Evolutionary conservation across 352 stramenopile species (phyloP), one percentile per base, ranked within the genome.

Genomic region (Phytopythium aichiense): DNA sequence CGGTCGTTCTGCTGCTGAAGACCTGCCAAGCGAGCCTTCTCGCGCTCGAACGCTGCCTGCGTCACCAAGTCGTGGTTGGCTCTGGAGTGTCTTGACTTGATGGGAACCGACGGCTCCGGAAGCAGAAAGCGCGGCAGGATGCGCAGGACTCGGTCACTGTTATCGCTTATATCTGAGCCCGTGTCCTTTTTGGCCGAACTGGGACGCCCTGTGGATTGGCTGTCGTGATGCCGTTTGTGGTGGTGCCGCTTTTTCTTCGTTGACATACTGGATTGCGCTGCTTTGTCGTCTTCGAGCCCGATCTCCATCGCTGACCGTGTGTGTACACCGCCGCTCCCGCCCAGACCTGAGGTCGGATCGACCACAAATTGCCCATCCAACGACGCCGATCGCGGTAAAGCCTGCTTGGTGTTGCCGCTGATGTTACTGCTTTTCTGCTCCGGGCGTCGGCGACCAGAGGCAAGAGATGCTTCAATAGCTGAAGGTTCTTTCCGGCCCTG

Each of bases 91-190:
- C 66, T 40, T 12, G 66, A 31, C 30, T 51, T 63, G 18, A 60
- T 55, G 5, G 73, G 67, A 8, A 68, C 45, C 30, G 42, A 56
- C 52, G 60, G 45, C 52, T 83, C 71, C 23, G 61, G 66, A 18
- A 78, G 65, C 51, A 89, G 57, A 57, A 89, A 89, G 1, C 76
- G 77, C 0, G 79, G 79, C 38, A 89, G 56, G 16, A 87, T 68
- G 23, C 77, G 73, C 7, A 37, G 54, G 2, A 58, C 40, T 22
- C 35, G 20, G 4, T 67, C 57, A 11, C 8, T 16, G 20, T 31
- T 69, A 15, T 5, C 73, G 22, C 28, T 62, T 5, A 11, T 31
- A 11, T 9, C 7, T 31, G 45, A 2, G 7, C 56, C 56, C 15
- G 23, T 65, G 2, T 50, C 33, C 42, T 57, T 53, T n/a, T 58